Base-by-base conservation (phyloP, 2,329 filamentous ascomycete genomes). In the Arthrobotrys conoides region DNA sequence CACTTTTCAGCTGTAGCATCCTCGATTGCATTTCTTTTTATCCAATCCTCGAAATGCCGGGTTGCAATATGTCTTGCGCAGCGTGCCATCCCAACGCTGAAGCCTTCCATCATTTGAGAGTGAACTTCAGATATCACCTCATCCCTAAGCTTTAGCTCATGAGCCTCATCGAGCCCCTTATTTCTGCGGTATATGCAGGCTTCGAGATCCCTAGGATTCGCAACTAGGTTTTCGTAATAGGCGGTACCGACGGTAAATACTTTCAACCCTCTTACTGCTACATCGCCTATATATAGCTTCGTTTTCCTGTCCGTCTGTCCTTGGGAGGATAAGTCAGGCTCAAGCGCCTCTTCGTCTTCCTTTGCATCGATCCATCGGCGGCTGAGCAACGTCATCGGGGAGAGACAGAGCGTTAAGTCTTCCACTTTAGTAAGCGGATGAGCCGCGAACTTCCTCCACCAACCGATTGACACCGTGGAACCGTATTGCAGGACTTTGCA, bases 391-490 rank as follows among this genome's bases (percentile, higher is more conserved):
- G 49, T 22, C 38, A 48, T 30, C 14, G 8, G 0, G 16, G 22
- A 12, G 22, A 48, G 3, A 14, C 44, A 12, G 4, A 69, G 2
- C 0, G 3, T 46, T n/a, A 69, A 44, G 1, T 27, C 16, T 24
- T 59, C 36, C 4, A 69, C 66, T 12, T 22, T 14, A 5, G 33
- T 30, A 14, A 69, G 46, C 27, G 66, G 51, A n/a, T 12, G 41
- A 8, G 41, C 30, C 2, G 51, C 66, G 20, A 69, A 69, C 22
- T 33, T 33, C 12, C 36, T 27, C 66, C 66, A 69, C 66, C 66
- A 69, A 8, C 5, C 22, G 1, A 9, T 18, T 5, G 66, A 65
- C 8, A 24, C 27, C 51, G 36, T n/a, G 49, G 27, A 12, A 5
- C 27, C 14, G n/a, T 59, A 59, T 18, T 69, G 38, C n/a, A 69